Base-by-base conservation (phyloP, 352 stramenopile species). In the Pythium plurisporium region DNA sequence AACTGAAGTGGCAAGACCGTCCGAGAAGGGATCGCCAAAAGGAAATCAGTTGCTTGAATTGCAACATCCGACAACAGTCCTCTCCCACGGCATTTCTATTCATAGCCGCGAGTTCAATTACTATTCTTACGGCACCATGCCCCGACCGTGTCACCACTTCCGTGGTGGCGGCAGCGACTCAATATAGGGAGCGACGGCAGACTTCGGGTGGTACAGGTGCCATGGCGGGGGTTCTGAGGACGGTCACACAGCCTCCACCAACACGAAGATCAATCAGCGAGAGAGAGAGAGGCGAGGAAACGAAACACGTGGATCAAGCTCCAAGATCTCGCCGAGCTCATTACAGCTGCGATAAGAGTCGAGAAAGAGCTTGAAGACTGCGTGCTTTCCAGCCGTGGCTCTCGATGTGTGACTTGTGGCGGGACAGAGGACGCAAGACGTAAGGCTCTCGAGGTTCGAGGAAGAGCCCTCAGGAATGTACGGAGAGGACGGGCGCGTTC, bases 221-320 rank as follows among this genome's bases (percentile, higher is more conserved):
- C n/a, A n/a, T n/a, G n/a, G n/a, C n/a, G n/a, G n/a, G n/a, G 8
- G 44, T 51, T 38, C 44, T 51, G 44, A 51, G 44, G 44, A 40
- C 27, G 19, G 38, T 4, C 23, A 15, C 23, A 3, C 17, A 8
- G 19, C 15, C 34, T n/a, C n/a, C 15, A 44, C 38, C 15, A 47
- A 17, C 9, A 51, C 17, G 27, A 36, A 38, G 44, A 51, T 51
- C 45, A 31, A 41, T 29, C 45, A 20, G 31, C 45, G 45, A 53
- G 45, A 53, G n/a, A 20, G 31, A 41, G 45, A 53, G 29, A 14
- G n/a, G 30, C 33, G 4, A 41, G 30, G n/a, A 20, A 14, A 42
- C 12, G 19, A 25, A 51, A 30, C 12, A 20, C 27, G 17, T 37
- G 37, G 37, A 44, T 44, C n/a, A 23, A 20, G 8, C n/a, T 53